Evolutionary conservation across 139 green algal species (phyloP), one percentile per base, ranked within the genome.

Genomic region (Dunaliella primolecta): DNA sequence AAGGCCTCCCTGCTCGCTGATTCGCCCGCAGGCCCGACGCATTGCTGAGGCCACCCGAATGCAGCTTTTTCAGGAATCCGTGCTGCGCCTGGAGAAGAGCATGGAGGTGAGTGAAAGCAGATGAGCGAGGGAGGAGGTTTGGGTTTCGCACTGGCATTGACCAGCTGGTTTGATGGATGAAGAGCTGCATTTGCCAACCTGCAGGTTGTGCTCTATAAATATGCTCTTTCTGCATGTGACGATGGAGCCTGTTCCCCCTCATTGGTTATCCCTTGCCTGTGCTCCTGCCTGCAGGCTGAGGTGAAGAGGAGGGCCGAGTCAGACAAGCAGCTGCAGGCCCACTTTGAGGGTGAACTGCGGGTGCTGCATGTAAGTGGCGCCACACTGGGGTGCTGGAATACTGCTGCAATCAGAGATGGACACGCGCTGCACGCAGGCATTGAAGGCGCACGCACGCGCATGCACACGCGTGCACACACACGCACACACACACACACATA

Each of bases 1-100:
- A 15, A 15, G 7, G 46, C 46, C 46, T 36, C 77, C 29, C 29
- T 82, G 21, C 77, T 81, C 34, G 21, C 84, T 85, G 3, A n/a
- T 57, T 31, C 2, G 32, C 3, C 27, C 82, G 86, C 80, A 94
- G 91, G 89, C 91, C 89, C 88, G 91, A 15, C 87, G 90, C 1
- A 84, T 94, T 1, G 77, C 84, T 24, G 93, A 96, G 80, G 85
- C 87, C 0, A 88, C 85, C 0, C 84, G 90, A 1, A 87, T 91
- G 78, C 86, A 92, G 75, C 75, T 89, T 0, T 84, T 96, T 3
- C 71, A 90, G 3, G 93, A 96, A 37, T 88, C 88, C 0, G 81
- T 96, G 0, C 30, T 71, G 15, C 90, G 90, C 78, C 86, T 96
- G 83, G 93, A 96, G 82, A 93, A 92, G 83, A 90, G 89, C 78